Conservation (phyloP, 495 filamentous ascomycete genomes). For the Aspergillus leporis region DNA sequence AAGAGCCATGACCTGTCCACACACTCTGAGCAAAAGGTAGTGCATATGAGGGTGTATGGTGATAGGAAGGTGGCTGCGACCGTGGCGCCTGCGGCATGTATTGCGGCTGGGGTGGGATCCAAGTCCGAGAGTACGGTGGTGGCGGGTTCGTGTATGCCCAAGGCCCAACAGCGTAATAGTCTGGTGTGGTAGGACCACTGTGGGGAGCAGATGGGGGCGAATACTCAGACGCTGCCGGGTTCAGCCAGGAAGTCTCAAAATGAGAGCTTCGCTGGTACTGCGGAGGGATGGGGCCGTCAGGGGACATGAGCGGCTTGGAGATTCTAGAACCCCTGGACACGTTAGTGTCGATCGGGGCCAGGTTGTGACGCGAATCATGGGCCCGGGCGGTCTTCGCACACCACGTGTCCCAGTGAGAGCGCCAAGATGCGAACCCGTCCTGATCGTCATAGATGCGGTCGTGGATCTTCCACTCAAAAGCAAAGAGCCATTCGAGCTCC, state of each 20-base stretch:
- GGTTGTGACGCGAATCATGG: slow-evolving; percentile 54
- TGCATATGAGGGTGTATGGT: slow-evolving; percentile 52
- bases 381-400: slow-evolving; percentile 59
- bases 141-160: slow-evolving; percentile 58
- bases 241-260: slow-evolving; percentile 55
- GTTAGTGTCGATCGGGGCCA: slow-evolving; percentile 73
- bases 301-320: slow-evolving; percentile 49
- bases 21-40: slow-evolving; percentile 57
- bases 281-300: slow-evolving; percentile 49
- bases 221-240: slow-evolving; percentile 55
- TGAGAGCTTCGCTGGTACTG: slow-evolving; percentile 52
- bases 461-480: slow-evolving; percentile 85
- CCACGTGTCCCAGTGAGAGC: slow-evolving; percentile 81
- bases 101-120: slow-evolving; percentile 46
- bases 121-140: slow-evolving; percentile 41
- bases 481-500: slow-evolving; percentile 88
- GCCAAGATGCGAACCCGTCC: slow-evolving; percentile 78
- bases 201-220: slow-evolving; percentile 70
- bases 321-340: slow-evolving; percentile 48
- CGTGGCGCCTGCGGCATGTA: slow-evolving; percentile 48
- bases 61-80: slow-evolving; percentile 53
- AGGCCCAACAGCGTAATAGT: slow-evolving; percentile 55
- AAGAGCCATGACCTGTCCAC: slow-evolving; percentile 62
- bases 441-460: slow-evolving; percentile 79
- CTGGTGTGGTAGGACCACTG: slow-evolving; percentile 64